Conservation (phyloP, 768 basidiomycete species). For the Collybiopsis luxurians region DNA sequence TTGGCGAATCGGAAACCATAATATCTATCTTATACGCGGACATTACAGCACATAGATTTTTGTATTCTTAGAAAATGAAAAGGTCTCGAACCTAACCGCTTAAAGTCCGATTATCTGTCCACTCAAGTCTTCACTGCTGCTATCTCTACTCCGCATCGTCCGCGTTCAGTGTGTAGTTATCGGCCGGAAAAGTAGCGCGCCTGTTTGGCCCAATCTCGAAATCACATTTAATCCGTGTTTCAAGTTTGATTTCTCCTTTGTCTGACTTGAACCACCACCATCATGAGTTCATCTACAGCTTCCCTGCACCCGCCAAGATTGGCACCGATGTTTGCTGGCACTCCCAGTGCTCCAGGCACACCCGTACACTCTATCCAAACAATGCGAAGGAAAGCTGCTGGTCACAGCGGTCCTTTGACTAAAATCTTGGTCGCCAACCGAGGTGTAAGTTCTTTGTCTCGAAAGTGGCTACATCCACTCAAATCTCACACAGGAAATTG, state of each 20-base stretch:
- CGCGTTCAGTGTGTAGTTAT: background rate
- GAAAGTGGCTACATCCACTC: background rate
- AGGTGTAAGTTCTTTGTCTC: constrained; percentile 54
- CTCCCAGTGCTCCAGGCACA: constrained; percentile 78
- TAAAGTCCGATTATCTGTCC: background rate
- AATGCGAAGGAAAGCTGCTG: constrained; percentile 87
- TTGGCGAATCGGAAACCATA: constrained; percentile 50
- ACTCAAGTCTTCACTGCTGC: background rate
- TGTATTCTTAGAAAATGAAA: too few species aligned
- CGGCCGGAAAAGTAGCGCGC: too few species aligned
- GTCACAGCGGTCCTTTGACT: constrained; percentile 86
- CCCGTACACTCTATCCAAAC: constrained; percentile 90
- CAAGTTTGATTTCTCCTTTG: background rate
- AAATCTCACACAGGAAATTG: constrained; percentile 75
- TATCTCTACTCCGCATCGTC: background rate
- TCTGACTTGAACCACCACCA: constrained; percentile 17
- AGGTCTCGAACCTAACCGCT: background rate
- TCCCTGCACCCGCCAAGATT: constrained; percentile 71
- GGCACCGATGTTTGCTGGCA: constrained; percentile 65
- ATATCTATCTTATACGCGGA: background rate
- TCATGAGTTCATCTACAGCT: constrained; percentile 40
- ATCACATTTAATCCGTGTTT: constrained; percentile 2
- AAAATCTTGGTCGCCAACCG: constrained; percentile 93
- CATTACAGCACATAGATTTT: too few species aligned
- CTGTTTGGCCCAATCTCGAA: background rate